Base-by-base conservation (phyloP, 768 basidiomycete species). In the Auriscalpium orientale region DNA sequence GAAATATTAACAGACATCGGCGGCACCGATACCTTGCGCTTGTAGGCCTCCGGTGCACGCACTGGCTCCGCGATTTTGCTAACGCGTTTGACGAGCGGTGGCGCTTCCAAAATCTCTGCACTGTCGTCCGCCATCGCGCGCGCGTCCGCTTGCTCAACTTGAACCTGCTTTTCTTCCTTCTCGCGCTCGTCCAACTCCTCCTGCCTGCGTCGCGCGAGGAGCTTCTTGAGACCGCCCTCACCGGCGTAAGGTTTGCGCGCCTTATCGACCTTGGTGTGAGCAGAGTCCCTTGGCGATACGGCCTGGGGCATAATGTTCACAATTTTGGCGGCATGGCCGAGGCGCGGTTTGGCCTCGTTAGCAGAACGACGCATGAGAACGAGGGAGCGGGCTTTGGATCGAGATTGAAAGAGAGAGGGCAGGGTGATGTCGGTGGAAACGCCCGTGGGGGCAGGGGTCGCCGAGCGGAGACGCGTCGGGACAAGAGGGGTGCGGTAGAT, bases 401-500 rank as follows among this genome's bases (percentile, higher is more conserved):
- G 58, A 7, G 81, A 74, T 59, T 81, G 74, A 71, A 89, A 88
- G 71, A 87, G 78, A 57, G 85, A 82, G 7, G 84, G 82, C 43
- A 79, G 58, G 8, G 48, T 28, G 15, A 21, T 12, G 21, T 9
- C 43, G n/a, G 51, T 13, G 33, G 47, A 18, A 20, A 20, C 10
- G 47, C 20, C 33, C 7, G 28, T 28, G 40, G 13, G 40, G 7
- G 40, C 40, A 43, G 40, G 40, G 37, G 48, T 40, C 36, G 44
- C 51, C 15, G 45, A 49, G 8, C 80, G 78, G 40, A 73, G 67
- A 18, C 77, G 76, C n/a, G 85, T 82, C 11, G 89, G 87, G 15
- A 89, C 62, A 46, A 91, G 76, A 7, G 89, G 89, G 1, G 86
- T 91, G 70, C 84, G 86, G 74, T 89, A 91, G 34, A 86, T 76